phyloP scores from a whole-genome alignment of 352 stramenopile genomes.

The Phytophthora litchii region DNA sequence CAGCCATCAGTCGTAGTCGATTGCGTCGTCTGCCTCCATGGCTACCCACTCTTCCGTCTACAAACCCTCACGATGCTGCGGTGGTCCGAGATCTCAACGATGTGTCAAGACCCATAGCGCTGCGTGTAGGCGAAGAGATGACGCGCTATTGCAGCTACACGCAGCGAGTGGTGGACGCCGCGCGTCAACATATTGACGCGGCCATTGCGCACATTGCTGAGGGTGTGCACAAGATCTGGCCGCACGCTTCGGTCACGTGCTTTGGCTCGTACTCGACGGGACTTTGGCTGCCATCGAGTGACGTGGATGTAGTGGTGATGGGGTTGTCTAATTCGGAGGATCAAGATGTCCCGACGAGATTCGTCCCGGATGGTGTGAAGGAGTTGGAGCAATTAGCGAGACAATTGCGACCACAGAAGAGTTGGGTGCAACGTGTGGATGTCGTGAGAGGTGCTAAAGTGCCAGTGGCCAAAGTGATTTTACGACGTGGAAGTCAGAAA shows the following conservation, averaged over 20 bases:
- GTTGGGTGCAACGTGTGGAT: slow-evolving; percentile 82
- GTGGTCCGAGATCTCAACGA: slow-evolving; percentile 36
- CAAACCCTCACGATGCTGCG: slow-evolving; percentile 19
- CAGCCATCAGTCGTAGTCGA: slow-evolving; percentile 33
- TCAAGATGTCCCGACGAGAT: slow-evolving; percentile 48
- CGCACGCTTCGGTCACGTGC: slow-evolving; percentile 67
- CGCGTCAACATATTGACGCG: slow-evolving; percentile 69
- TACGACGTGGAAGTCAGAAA: slow-evolving; percentile 49
- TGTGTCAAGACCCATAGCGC: slow-evolving; percentile 7
- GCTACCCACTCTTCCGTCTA: slow-evolving; percentile 32
- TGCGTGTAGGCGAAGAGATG: slow-evolving; percentile 67
- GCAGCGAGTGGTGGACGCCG: slow-evolving; percentile 53
- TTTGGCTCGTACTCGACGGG: slow-evolving; percentile 89
- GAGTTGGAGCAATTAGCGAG: slow-evolving; percentile 66
- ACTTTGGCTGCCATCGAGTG: slow-evolving; percentile 88
- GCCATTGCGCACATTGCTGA: slow-evolving; percentile 71
- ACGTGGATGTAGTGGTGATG: slow-evolving; percentile 91
- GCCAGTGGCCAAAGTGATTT: slow-evolving; percentile 82
- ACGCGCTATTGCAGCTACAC: slow-evolving; percentile 69
- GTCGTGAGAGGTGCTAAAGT: slow-evolving; percentile 86
- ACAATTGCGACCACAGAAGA: slow-evolving; percentile 50
- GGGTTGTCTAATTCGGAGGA: slow-evolving; percentile 50
- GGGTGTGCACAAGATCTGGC: slow-evolving; percentile 75
- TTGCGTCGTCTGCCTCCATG: slow-evolving; percentile 38
- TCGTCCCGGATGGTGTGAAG: slow-evolving; percentile 49